A percentile compares a stretch with the other conserved stretches of the same genome.
Evolutionary conservation across 495 filamentous ascomycete species (phyloP).

Genomic region (Durotheca rogersii): DNA sequence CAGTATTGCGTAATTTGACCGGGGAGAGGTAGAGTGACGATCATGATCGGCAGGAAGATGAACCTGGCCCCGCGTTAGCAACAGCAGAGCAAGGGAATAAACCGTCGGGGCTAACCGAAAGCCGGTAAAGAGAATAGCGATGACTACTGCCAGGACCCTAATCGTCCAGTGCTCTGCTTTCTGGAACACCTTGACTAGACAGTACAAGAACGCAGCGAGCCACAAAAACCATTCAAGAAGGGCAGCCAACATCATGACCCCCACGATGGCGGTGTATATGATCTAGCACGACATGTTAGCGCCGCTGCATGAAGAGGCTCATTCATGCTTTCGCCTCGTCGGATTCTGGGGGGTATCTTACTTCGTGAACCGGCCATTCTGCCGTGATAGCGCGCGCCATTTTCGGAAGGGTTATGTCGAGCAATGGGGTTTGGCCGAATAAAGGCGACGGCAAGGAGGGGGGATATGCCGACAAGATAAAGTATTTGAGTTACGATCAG

Average conservation of each 20-base stretch:
- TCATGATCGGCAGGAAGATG: slow-evolving; percentile 90
- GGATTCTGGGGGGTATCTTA: slow-evolving; percentile 46
- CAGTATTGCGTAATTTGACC: slow-evolving; percentile 66
- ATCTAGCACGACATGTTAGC: slow-evolving; percentile 37
- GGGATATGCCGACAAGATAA: slow-evolving; percentile 1
- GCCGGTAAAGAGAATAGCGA: slow-evolving; percentile 69
- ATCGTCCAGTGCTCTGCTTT: slow-evolving; percentile 90
- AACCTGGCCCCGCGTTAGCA: slow-evolving; percentile 50
- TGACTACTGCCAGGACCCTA: slow-evolving; percentile 69
- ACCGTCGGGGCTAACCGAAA: slow-evolving; percentile 61
- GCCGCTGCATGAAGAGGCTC: neutral
- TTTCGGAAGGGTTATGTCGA: slow-evolving; percentile 14
- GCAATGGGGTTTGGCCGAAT: neutral
- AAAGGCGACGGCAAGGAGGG: neutral
- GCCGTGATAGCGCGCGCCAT: slow-evolving; percentile 45
- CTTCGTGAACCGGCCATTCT: slow-evolving; percentile 65
- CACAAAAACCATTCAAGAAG: slow-evolving; percentile 93
- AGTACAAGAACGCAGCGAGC: slow-evolving; percentile 90
- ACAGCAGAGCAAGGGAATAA: neutral
- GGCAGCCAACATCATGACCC: slow-evolving; percentile 78
- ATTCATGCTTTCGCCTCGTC: neutral
- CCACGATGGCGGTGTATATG: slow-evolving; percentile 79
- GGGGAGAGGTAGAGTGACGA: slow-evolving; percentile 89
- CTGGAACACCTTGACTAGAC: slow-evolving; percentile 79
- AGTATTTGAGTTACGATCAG: neutral